These are phyloP conservation scores for Odonthalia washingtoniensis DNA, from an alignment of 31 red algal species.

Conservation along the genomic window DNA sequence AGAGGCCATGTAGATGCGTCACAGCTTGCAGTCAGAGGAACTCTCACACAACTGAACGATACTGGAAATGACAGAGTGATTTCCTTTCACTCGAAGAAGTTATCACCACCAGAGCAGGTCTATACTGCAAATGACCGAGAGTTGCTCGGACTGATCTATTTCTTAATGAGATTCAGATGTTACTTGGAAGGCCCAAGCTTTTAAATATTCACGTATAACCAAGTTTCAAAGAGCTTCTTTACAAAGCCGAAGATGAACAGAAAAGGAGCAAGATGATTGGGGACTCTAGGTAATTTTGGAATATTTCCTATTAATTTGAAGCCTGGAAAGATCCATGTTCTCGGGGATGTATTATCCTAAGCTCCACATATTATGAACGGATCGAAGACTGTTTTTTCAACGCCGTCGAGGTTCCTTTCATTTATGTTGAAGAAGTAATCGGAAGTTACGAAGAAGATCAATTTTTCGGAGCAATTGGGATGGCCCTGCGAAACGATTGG, in stretches of 20 bases:
- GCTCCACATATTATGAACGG: not conserved
- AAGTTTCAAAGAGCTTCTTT: not conserved
- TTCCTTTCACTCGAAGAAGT: slow-evolving; percentile 9
- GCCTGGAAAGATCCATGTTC: slow-evolving; percentile 2
- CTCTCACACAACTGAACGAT: slow-evolving; percentile 23
- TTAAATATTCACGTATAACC: slow-evolving; percentile 17
- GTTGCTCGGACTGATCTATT: not conserved
- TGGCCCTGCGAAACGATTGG: not conserved
- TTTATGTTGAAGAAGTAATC: not conserved
- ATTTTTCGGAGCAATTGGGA: not conserved
- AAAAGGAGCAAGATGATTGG: slow-evolving; percentile 16
- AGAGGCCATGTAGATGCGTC: slow-evolving; percentile 15
- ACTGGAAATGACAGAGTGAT: not conserved
- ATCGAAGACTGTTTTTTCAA: not conserved
- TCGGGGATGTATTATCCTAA: slow-evolving; percentile 5
- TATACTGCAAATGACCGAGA: slow-evolving; percentile 27
- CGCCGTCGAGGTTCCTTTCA: not conserved
- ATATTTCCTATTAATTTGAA: not conserved
- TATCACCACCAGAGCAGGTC: slow-evolving; percentile 1
- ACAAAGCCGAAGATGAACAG: not conserved
- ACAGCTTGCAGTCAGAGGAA: slow-evolving; percentile 1
- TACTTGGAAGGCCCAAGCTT: slow-evolving; percentile 6
- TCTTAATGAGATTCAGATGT: slow-evolving; percentile 16
- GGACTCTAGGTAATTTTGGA: not conserved
- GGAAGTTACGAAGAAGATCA: not conserved